These are phyloP conservation scores for Vicia sativa DNA, from an alignment of 306 rosid genomes.

Conservation along the genomic window DNA sequence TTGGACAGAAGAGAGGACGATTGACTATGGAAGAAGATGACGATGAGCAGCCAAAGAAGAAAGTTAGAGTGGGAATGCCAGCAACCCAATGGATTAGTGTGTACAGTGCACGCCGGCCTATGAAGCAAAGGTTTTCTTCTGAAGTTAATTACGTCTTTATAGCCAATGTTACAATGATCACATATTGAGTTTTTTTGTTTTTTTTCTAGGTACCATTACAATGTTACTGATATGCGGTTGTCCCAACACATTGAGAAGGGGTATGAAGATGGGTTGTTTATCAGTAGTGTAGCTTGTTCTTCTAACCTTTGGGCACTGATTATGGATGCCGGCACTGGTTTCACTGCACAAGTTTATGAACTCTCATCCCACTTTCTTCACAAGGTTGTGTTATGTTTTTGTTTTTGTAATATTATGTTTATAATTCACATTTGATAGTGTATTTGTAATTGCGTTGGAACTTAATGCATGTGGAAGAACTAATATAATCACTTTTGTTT, in stretches of 20 bases:
- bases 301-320: conserved; percentile 78
- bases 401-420: conserved; percentile 16
- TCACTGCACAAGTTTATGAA: conserved; percentile 73
- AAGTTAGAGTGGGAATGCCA: conserved; percentile 84
- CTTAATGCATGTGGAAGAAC: conserved; percentile 52
- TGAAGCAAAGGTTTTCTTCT: conserved; percentile 85
- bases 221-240: too few species aligned
- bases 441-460: too few species aligned
- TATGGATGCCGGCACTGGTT: conserved; percentile 95
- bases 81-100: conserved; percentile 96
- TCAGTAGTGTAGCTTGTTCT: too few species aligned
- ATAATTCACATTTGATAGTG: background rate
- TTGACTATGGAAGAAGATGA: conserved; percentile 77
- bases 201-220: background rate
- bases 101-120: conserved; percentile 85
- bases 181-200: too few species aligned
- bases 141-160: conserved; percentile 1
- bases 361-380: conserved; percentile 72
- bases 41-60: conserved; percentile 89
- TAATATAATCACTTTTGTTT: conserved; percentile 15
- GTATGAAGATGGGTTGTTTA: too few species aligned
- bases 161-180: too few species aligned
- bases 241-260: too few species aligned
- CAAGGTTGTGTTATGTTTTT: conserved; percentile 41
- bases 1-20: conserved; percentile 87